phyloP scores from a whole-genome alignment of 768 basidiomycete genomes.

The Tricholoma flavovirens region DNA sequence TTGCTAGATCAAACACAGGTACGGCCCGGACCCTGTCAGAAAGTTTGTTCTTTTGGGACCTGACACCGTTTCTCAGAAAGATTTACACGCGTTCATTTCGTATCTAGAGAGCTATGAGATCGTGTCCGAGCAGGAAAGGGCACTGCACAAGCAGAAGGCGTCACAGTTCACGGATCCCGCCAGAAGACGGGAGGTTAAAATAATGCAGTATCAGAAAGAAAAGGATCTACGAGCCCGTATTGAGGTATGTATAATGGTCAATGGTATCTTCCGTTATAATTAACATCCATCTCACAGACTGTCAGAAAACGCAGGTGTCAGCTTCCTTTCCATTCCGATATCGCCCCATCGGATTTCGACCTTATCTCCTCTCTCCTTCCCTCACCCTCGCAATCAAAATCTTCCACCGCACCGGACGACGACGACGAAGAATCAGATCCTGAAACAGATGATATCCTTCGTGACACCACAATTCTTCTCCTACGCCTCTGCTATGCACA shows the following conservation, averaged over 20 bases:
- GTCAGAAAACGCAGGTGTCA: constrained; percentile 52
- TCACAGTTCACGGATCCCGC: constrained; percentile 56
- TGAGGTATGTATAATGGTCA: constrained; percentile 40
- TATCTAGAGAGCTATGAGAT: constrained; percentile 62
- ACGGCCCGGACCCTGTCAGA: constrained; percentile 17
- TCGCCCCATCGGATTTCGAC: constrained; percentile 47
- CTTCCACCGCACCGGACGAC: constrained; percentile 19
- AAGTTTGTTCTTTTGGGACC: constrained; percentile 1
- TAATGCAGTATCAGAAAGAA: constrained; percentile 83
- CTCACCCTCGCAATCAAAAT: constrained; percentile 11
- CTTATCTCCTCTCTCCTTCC: constrained; percentile 62
- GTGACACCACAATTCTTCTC: constrained; percentile 64
- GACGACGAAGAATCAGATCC: constrained; percentile 49
- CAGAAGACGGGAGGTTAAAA: constrained; percentile 79
- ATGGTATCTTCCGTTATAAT: background rate
- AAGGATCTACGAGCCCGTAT: constrained; percentile 71
- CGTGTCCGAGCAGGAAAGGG: constrained; percentile 54
- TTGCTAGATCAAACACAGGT: constrained; percentile 57
- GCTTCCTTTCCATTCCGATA: constrained; percentile 21
- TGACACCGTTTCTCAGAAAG: constrained; percentile 33
- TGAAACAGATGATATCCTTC: constrained; percentile 58
- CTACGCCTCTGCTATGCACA: constrained; percentile 70
- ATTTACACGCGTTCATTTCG: constrained; percentile 41
- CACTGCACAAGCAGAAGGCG: constrained; percentile 44
- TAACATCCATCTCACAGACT: constrained; percentile 27